These are phyloP conservation scores for Plantago ovata DNA, from an alignment of 257 asterid species.

Conservation along the genomic window DNA sequence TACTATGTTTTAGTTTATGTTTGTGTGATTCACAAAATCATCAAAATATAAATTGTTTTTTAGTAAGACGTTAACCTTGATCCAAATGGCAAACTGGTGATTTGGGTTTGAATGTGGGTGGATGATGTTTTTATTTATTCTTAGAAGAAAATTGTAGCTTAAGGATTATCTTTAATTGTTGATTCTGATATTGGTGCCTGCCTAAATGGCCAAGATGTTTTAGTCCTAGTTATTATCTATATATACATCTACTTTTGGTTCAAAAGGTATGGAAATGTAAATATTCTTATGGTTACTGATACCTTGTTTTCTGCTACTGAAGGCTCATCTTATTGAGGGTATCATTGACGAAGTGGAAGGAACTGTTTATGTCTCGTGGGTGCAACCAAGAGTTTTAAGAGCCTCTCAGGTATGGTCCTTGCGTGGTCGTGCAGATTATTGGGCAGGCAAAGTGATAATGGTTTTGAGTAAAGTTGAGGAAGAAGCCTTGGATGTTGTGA, in stretches of 20 bases:
- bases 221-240: background rate
- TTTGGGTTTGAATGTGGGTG: no score
- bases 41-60: no score
- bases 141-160: no score
- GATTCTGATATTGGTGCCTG: no score
- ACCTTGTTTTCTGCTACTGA: conserved; percentile 14
- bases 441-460: conserved; percentile 94
- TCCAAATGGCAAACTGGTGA: no score
- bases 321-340: conserved; percentile 96
- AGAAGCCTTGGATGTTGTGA: conserved; percentile 91
- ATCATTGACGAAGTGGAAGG: conserved; percentile 93
- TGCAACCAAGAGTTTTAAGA: conserved; percentile 94
- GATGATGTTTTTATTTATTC: no score
- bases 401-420: conserved; percentile 76
- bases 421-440: conserved; percentile 71
- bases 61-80: no score
- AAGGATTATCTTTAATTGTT: no score
- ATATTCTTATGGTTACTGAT: background rate
- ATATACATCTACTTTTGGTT: background rate
- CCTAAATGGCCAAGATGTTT: no score
- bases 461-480: conserved; percentile 97
- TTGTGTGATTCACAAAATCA: no score
- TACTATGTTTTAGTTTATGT: no score
- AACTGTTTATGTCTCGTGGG: conserved; percentile 88
- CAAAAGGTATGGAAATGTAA: background rate